These are phyloP conservation scores for Clarireedia monteithiana DNA, from an alignment of 2,329 filamentous ascomycete genomes.

Conservation along the genomic window DNA sequence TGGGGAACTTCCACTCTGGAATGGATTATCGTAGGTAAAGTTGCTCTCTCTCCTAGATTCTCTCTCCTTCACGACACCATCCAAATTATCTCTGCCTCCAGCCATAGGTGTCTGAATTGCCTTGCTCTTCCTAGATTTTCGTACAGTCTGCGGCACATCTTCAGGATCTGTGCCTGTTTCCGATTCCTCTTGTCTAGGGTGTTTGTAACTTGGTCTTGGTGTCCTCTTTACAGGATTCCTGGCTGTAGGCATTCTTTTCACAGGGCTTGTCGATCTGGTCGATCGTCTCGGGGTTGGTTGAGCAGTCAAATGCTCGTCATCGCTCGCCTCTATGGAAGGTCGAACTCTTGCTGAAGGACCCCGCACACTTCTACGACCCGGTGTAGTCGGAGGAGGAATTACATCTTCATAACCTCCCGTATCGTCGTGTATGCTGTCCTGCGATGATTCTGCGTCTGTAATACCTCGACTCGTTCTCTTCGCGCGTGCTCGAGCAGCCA, in stretches of 20 bases:
- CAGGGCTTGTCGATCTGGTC: slow-evolving; percentile 42
- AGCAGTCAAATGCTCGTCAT: background rate
- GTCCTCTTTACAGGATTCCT: slow-evolving; percentile 43
- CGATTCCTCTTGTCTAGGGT: slow-evolving; percentile 44
- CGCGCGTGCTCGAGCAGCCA: slow-evolving; percentile 66
- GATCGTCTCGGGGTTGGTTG: slow-evolving; percentile 39
- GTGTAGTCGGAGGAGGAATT: slow-evolving; percentile 39
- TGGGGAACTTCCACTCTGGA: slow-evolving; percentile 71
- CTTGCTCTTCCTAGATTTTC: slow-evolving; percentile 44
- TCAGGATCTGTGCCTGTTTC: slow-evolving; percentile 40
- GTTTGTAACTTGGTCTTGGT: slow-evolving; percentile 47
- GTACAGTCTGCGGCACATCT: slow-evolving; percentile 36
- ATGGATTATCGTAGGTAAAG: slow-evolving; percentile 87
- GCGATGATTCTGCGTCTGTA: slow-evolving; percentile 46
- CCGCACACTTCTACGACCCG: slow-evolving; percentile 42
- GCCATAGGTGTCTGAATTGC: slow-evolving; percentile 36
- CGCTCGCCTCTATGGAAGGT: slow-evolving; percentile 9
- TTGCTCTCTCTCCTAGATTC: slow-evolving; percentile 45
- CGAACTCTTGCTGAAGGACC: slow-evolving; percentile 44
- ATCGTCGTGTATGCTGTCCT: background rate
- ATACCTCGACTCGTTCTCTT: slow-evolving; percentile 87
- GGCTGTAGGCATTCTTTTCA: slow-evolving; percentile 45
- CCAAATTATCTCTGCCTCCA: slow-evolving; percentile 47
- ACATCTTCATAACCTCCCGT: slow-evolving; percentile 47
- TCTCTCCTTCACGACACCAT: slow-evolving; percentile 20